These are phyloP conservation scores for Akanthomyces uredinophilus DNA, from an alignment of 2,329 filamentous ascomycete species.

Conservation along the genomic window DNA sequence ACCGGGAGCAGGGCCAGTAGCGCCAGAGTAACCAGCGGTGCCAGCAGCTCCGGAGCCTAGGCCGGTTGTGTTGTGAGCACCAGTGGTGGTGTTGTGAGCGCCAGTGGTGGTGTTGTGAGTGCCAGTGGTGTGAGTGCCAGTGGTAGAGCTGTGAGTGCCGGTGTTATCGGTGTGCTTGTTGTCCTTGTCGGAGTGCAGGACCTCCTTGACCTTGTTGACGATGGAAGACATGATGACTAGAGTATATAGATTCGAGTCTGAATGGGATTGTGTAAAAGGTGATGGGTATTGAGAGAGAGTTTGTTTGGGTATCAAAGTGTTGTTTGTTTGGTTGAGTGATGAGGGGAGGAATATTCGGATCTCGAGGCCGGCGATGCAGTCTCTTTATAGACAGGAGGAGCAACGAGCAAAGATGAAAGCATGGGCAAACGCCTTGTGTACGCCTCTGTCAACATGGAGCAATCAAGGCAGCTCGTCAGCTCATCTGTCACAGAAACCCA, in stretches of 20 bases:
- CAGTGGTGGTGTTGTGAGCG: conserved; percentile 34
- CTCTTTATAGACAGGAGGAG: conserved; percentile 8
- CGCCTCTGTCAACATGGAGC: background rate
- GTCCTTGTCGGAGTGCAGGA: conserved; percentile 40
- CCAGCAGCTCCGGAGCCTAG: conserved; percentile 20
- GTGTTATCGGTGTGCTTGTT: conserved; percentile 22
- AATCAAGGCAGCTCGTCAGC: conserved; percentile 6
- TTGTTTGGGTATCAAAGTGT: conserved; percentile 11
- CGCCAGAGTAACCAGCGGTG: conserved; percentile 24
- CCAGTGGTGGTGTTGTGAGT: conserved; percentile 22
- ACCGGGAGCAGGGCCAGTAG: conserved; percentile 14
- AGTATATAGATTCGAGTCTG: conserved; percentile 4
- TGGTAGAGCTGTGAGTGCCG: background rate
- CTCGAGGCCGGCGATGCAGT: background rate
- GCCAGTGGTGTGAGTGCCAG: background rate
- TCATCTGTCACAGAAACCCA: background rate
- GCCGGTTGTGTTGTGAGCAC: conserved; percentile 36
- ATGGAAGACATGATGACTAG: conserved; percentile 48
- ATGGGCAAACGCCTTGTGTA: background rate
- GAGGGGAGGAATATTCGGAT: conserved; percentile 17
- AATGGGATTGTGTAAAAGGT: background rate
- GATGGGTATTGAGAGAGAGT: conserved; percentile 2
- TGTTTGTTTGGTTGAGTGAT: conserved; percentile 14
- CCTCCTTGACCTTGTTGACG: conserved; percentile 57
- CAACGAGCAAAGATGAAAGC: background rate